Evolutionary conservation across 352 stramenopile genomes (phyloP).

Genomic region (Pythium sukuiense): DNA sequence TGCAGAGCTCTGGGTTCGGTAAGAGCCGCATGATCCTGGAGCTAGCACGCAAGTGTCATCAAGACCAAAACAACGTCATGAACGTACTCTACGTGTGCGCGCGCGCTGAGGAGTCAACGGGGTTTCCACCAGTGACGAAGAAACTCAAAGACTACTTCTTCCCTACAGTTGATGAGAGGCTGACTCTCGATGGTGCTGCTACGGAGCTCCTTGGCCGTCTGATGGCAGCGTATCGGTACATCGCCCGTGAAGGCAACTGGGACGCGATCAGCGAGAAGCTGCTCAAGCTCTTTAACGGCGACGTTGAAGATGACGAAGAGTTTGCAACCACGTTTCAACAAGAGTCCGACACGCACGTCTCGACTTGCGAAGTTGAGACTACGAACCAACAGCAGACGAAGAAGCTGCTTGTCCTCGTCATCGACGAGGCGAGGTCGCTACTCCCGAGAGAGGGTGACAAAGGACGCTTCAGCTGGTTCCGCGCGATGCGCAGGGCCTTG

Average conservation of each 20-base stretch:
- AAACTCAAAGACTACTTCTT: not conserved
- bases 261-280: not conserved
- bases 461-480: not conserved
- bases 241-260: not conserved
- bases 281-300: not conserved
- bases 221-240: not conserved
- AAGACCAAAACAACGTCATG: not conserved
- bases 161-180: not conserved
- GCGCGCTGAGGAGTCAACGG: not conserved
- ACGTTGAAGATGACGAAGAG: not conserved
- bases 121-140: not conserved
- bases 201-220: not conserved
- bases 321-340: not conserved
- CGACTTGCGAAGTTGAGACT: not conserved
- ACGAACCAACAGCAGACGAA: not conserved
- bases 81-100: not conserved
- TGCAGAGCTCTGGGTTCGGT: not conserved
- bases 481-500: not conserved
- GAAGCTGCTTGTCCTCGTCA: conserved; percentile 1
- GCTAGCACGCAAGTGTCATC: not conserved
- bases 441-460: not conserved
- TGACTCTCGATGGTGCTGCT: no score
- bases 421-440: conserved; percentile 4
- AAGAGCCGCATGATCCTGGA: not conserved
- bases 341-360: no score